These are phyloP conservation scores for Nannochloropsis granulata DNA, from an alignment of 108 stramenopile species.

Conservation along the genomic window DNA sequence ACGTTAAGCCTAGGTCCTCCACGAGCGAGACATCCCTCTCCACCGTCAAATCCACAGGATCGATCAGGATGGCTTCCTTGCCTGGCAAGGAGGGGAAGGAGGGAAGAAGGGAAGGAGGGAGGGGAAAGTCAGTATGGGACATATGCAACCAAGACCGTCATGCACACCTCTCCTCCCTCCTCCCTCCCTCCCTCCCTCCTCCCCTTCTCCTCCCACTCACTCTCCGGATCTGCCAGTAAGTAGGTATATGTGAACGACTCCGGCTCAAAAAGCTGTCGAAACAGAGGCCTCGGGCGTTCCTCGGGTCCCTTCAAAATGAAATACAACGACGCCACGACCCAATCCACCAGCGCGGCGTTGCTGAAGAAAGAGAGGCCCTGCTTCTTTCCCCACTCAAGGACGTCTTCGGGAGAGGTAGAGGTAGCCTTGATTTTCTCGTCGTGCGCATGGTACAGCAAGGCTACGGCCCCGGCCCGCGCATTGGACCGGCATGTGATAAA, in stretches of 20 bases:
- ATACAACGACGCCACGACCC: not conserved
- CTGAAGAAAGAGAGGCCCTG: not conserved
- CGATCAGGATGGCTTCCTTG: slow-evolving; percentile 63
- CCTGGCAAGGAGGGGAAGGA: no score
- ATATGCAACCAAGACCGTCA: no score
- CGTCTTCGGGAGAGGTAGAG: not conserved
- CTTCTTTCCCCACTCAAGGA: not conserved
- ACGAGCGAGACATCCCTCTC: slow-evolving; percentile 75
- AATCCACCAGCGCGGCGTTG: not conserved
- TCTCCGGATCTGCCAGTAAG: not conserved
- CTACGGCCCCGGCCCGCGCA: not conserved
- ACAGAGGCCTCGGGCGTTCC: not conserved
- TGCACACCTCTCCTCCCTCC: not conserved
- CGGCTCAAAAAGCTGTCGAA: not conserved
- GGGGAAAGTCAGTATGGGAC: no score
- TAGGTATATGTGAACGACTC: not conserved
- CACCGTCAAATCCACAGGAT: slow-evolving; percentile 78
- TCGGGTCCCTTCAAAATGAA: not conserved
- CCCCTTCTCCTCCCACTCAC: not conserved
- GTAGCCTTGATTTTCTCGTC: not conserved
- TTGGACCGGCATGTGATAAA: not conserved
- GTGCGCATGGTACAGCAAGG: not conserved
- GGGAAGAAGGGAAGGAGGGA: no score
- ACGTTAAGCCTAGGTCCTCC: slow-evolving; percentile 46
- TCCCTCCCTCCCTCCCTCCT: not conserved